These are phyloP conservation scores for Stylosanthes scabra DNA, from an alignment of 331 rosid genomes.

Conservation along the genomic window DNA sequence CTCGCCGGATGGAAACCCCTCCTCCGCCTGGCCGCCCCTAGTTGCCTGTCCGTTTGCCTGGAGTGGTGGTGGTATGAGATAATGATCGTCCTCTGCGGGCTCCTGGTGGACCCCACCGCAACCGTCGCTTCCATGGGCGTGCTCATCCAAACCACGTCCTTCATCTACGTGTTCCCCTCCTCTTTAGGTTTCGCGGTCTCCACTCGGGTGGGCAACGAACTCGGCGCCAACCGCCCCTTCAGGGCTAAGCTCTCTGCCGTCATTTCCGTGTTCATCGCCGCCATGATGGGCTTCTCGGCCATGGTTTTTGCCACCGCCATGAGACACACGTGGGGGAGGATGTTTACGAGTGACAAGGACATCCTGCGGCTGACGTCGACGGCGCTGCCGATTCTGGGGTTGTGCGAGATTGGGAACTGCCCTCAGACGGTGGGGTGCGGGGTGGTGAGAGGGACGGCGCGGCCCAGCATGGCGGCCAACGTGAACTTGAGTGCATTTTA, in stretches of 20 bases:
- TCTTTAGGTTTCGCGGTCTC: slow-evolving; percentile 83
- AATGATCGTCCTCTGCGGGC: slow-evolving; percentile 85
- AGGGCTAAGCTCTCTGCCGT: slow-evolving; percentile 64
- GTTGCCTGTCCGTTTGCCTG: slow-evolving; percentile 89
- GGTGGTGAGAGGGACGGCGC: slow-evolving; percentile 83
- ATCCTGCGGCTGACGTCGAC: slow-evolving; percentile 69
- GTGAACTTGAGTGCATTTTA: slow-evolving; percentile 86
- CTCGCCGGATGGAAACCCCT: slow-evolving; percentile 73
- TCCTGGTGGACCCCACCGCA: slow-evolving; percentile 72
- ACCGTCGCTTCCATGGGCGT: slow-evolving; percentile 94
- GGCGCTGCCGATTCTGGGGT: slow-evolving; percentile 81
- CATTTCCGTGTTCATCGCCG: slow-evolving; percentile 59
- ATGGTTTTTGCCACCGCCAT: slow-evolving; percentile 58
- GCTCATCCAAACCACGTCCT: slow-evolving; percentile 84
- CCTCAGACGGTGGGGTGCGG: slow-evolving; percentile 97
- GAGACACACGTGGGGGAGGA: slow-evolving; percentile 73
- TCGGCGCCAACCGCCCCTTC: slow-evolving; percentile 64
- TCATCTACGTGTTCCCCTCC: slow-evolving; percentile 87
- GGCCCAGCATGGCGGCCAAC: slow-evolving; percentile 84
- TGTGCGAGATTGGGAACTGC: slow-evolving; percentile 94
- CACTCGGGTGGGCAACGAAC: slow-evolving; percentile 88
- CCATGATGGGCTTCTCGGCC: slow-evolving; percentile 67
- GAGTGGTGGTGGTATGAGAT: slow-evolving; percentile 99
- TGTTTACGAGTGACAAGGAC: slow-evolving; percentile 65
- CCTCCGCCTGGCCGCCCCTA: slow-evolving; percentile 74